Evolutionary conservation across 116 monocot genomes (phyloP), one percentile per base, ranked within the genome.

Genomic region (Posidonia oceanica): DNA sequence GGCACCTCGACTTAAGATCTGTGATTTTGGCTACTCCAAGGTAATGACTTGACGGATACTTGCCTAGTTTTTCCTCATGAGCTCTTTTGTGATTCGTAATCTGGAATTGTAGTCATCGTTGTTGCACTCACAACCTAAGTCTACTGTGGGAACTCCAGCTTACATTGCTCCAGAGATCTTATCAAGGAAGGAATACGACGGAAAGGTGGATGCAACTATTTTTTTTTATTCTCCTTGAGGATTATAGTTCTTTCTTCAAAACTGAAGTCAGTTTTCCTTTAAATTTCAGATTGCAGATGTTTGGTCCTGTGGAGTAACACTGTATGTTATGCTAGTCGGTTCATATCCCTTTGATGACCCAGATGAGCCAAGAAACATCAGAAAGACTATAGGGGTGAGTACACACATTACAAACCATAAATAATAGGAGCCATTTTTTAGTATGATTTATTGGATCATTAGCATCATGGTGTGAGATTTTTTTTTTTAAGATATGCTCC

Each of bases 11-110:
- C 75, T 96, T 36, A 96, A 96, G 71, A 96, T 91, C 69, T 96
- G 91, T 63, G 95, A 96, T 59, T 96, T 96, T 77, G 95, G 95
- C 21, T 96, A 96, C 75, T 96, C 95, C 36, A 96, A 96, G 82
- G 94, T 88, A 63, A 21, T 48, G 48, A 48, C 12, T 7, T 10
- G 56, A 39, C 10, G 0, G 2, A 21, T n/a, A 67, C 57, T 29
- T 54, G 21, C 6, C 13, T 3, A 36, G 14, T 5, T 16, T 58
- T 59, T 68, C 40, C 5, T 36, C 16, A 14, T 61, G 42, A 29
- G 17, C 36, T 15, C 17, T 7, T 13, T 8, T 48, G 22, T n/a
- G 17, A 29, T 20, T 37, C 21, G 8, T 63, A n/a, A 38, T 21
- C 11, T 70, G 8, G 15, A 63, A 63, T 67, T 59, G 58, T 62